These are phyloP conservation scores for Hydnum rufescens DNA, from an alignment of 768 basidiomycete genomes.

Conservation along the genomic window DNA sequence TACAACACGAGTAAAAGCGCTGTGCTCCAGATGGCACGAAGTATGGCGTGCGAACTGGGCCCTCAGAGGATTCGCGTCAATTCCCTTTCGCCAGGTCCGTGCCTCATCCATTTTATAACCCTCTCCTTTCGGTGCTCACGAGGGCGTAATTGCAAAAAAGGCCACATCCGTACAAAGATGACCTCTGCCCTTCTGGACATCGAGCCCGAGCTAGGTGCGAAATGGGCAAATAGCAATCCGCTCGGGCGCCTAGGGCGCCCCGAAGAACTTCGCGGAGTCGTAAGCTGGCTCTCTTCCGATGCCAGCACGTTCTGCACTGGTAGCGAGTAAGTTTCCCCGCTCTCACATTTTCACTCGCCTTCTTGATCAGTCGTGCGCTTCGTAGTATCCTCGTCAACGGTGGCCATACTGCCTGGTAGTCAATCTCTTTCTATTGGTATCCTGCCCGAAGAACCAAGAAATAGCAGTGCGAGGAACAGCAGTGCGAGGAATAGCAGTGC, in stretches of 20 bases:
- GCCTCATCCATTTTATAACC: background rate
- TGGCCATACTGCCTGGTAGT: background rate
- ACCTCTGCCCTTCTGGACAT: conserved; percentile 50
- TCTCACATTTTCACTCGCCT: background rate
- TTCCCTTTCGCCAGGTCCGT: conserved; percentile 38
- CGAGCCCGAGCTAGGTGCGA: conserved; percentile 38
- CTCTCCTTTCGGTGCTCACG: background rate
- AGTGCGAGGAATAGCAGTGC: background rate
- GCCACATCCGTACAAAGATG: conserved; percentile 66
- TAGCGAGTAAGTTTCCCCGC: conserved; percentile 39
- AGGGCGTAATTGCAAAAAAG: background rate
- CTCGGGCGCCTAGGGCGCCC: conserved; percentile 49
- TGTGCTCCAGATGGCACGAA: conserved; percentile 61
- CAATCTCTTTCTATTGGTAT: background rate
- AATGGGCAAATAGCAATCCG: conserved; percentile 53
- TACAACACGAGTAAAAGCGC: conserved; percentile 65
- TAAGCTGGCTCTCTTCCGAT: conserved; percentile 52
- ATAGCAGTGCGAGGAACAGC: background rate
- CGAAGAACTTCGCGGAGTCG: conserved; percentile 54
- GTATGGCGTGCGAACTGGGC: conserved; percentile 67
- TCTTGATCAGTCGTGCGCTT: too few species aligned
- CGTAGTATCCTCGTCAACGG: background rate
- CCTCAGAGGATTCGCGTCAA: conserved; percentile 49
- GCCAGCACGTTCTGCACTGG: conserved; percentile 65
- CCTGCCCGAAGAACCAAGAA: background rate